These are phyloP conservation scores for Periconia digitata DNA, from an alignment of 2,329 filamentous ascomycete genomes.

Conservation along the genomic window DNA sequence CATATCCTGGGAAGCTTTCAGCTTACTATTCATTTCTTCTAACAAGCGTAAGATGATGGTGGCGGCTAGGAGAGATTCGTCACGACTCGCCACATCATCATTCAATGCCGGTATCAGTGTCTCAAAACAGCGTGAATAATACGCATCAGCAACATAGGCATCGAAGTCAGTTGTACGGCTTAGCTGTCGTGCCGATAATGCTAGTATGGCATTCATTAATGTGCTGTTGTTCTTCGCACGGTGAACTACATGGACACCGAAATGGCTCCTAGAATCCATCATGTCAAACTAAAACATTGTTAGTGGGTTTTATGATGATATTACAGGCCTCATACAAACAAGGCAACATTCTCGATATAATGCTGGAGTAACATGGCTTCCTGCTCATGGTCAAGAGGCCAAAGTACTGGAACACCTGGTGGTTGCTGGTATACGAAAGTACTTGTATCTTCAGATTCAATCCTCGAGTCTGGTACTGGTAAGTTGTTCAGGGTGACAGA, in stretches of 20 bases:
- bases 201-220: constrained; percentile 47
- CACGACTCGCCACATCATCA: constrained; percentile 42
- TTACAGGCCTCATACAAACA: constrained; percentile 29
- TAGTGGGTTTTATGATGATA: neutral
- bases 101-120: constrained; percentile 45
- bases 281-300: constrained; percentile 34
- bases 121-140: constrained; percentile 45
- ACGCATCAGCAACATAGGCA: constrained; percentile 45
- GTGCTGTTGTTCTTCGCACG: constrained; percentile 41
- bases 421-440: constrained; percentile 35
- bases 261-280: constrained; percentile 37
- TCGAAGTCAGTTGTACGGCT: constrained; percentile 45
- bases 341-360: constrained; percentile 40
- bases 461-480: constrained; percentile 5
- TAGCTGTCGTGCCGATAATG: constrained; percentile 46
- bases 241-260: constrained; percentile 38
- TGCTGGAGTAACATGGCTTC: constrained; percentile 41
- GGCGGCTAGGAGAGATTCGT: constrained; percentile 45
- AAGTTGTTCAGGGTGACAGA: constrained; percentile 20
- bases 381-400: constrained; percentile 40
- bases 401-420: constrained; percentile 32
- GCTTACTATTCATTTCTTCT: constrained; percentile 44
- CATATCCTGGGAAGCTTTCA: neutral
- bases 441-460: constrained; percentile 13
- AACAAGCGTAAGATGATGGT: constrained; percentile 45